These are phyloP conservation scores for Phytophthora hybrid DNA, from an alignment of 352 stramenopile genomes.

Conservation along the genomic window DNA sequence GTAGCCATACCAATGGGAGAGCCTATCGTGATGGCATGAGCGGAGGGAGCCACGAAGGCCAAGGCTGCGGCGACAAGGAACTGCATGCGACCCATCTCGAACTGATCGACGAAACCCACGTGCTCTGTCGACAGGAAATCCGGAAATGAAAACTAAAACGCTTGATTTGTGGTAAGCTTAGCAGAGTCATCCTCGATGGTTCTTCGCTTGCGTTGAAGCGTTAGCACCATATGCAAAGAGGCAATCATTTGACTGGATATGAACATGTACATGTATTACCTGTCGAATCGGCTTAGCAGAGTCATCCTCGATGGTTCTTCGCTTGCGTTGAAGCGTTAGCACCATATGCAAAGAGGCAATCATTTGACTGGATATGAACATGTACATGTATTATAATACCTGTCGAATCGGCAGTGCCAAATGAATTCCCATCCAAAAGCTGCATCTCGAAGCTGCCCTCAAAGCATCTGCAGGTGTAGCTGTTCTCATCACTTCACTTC, in stretches of 20 bases:
- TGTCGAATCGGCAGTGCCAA: too few relatives aligned
- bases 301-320: background rate
- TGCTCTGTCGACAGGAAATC: background rate
- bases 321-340: background rate
- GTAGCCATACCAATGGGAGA: constrained; percentile 14
- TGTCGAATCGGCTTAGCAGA: too few relatives aligned
- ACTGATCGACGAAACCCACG: too few relatives aligned
- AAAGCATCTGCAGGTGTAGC: background rate
- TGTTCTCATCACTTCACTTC: background rate
- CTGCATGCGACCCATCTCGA: background rate
- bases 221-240: background rate
- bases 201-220: background rate
- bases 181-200: background rate
- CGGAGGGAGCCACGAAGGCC: background rate
- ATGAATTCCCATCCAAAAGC: background rate
- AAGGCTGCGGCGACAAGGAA: background rate
- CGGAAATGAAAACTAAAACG: background rate
- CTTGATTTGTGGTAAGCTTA: background rate
- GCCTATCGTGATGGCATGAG: background rate
- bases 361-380: too few relatives aligned
- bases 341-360: background rate
- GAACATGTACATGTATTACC: too few relatives aligned
- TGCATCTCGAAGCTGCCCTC: background rate
- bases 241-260: too few relatives aligned
- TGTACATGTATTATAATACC: too few relatives aligned